Conservation (phyloP, 306 rosid genomes). For the Medicago ruthenica region DNA sequence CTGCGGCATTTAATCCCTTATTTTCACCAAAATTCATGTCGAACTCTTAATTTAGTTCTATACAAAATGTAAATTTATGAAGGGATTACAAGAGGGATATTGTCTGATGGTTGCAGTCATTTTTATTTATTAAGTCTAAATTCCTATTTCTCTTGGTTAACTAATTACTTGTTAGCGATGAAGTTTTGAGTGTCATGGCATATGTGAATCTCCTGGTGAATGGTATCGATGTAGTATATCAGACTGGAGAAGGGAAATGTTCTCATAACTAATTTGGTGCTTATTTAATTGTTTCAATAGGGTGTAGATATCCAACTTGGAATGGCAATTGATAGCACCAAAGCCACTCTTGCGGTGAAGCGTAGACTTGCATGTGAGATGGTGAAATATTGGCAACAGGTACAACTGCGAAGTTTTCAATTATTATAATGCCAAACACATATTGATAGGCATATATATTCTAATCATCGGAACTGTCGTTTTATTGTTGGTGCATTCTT, state of each 20-base stretch:
- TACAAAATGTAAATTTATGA: not conserved
- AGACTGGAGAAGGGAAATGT: not conserved
- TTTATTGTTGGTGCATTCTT: slow-evolving; percentile 27
- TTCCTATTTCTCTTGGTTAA: not conserved
- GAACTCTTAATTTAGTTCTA: slow-evolving; percentile 8
- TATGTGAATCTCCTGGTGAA: slow-evolving; percentile 5
- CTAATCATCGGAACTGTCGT: not conserved
- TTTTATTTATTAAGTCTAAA: not conserved
- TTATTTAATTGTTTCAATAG: slow-evolving; percentile 50
- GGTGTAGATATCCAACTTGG: slow-evolving; percentile 98
- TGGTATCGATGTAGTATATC: slow-evolving; percentile 18
- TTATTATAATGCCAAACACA: slow-evolving; percentile 2
- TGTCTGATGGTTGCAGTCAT: not conserved
- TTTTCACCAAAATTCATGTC: not conserved
- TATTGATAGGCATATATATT: slow-evolving; percentile 19
- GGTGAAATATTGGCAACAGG: slow-evolving; percentile 99
- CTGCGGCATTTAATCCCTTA: not conserved
- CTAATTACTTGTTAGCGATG: not conserved
- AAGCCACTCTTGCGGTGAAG: slow-evolving; percentile 99
- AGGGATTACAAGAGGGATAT: slow-evolving; percentile 10
- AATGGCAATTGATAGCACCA: slow-evolving; percentile 90
- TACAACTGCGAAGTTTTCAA: slow-evolving; percentile 43
- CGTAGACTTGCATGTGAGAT: slow-evolving; percentile 99
- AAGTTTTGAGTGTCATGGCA: not conserved
- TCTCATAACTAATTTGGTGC: slow-evolving; percentile 7